Conservation (phyloP, 768 basidiomycete species). For the Exsudoporus frostii region DNA sequence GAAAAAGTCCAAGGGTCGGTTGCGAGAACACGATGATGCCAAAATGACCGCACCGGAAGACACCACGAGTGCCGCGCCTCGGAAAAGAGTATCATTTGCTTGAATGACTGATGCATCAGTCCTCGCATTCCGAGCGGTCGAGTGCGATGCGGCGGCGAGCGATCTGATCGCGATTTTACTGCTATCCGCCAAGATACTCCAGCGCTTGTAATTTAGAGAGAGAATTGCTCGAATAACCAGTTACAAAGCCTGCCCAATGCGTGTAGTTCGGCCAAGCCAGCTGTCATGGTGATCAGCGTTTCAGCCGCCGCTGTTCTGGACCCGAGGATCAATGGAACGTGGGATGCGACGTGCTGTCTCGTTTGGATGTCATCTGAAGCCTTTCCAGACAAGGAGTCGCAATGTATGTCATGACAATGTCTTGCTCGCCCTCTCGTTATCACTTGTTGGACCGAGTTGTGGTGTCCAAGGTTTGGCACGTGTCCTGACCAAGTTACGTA, state of each 20-base stretch:
- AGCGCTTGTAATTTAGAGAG: constrained; percentile 6
- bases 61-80: constrained; percentile 17
- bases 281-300: constrained; percentile 21
- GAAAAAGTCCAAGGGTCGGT: constrained; percentile 20
- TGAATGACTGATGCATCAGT: constrained; percentile 20
- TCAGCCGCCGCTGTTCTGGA: constrained; percentile 11
- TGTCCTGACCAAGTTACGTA: constrained; percentile 7
- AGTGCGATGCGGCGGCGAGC: constrained; percentile 7
- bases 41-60: constrained; percentile 11
- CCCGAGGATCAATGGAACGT: constrained; percentile 13
- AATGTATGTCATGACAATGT: not conserved
- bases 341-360: not conserved
- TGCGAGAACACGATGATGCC: constrained; percentile 9
- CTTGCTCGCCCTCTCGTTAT: too few species aligned
- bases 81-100: constrained; percentile 35
- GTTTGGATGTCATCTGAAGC: not conserved
- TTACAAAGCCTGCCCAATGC: constrained; percentile 13
- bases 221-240: constrained; percentile 12
- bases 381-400: not conserved
- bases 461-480: too few species aligned
- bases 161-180: constrained; percentile 25
- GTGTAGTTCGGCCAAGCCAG: constrained; percentile 15
- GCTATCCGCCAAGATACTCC: constrained; percentile 7
- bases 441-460: too few species aligned
- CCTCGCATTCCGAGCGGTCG: constrained; percentile 18